These are phyloP conservation scores for Melampsora larici-populina DNA, from an alignment of 1,284 basidiomycete species.

Conservation along the genomic window DNA sequence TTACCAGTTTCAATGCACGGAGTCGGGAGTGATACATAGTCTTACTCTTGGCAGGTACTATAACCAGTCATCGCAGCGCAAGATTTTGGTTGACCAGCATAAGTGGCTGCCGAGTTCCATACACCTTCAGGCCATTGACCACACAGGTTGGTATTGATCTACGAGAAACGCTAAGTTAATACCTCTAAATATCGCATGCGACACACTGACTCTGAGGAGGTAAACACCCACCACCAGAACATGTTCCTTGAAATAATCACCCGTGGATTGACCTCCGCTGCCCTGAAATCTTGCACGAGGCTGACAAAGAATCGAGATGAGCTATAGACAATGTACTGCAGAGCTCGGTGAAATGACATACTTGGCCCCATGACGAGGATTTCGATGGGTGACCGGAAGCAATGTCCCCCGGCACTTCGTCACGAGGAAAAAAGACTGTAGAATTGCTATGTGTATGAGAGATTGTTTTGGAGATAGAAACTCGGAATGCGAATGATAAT, in stretches of 20 bases:
- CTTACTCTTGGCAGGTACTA: slow-evolving; percentile 2
- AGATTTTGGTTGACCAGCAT: not conserved
- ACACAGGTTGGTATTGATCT: slow-evolving; percentile 9
- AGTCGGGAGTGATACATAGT: not conserved
- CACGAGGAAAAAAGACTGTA: not conserved
- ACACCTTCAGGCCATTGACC: not conserved
- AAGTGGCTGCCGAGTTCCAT: not conserved
- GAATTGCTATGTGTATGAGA: not conserved
- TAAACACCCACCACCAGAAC: not conserved
- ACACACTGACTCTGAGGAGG: not conserved
- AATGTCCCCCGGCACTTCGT: not conserved
- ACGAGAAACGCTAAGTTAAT: not conserved
- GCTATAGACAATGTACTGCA: too few species aligned
- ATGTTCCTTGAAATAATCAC: not conserved
- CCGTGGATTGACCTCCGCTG: not conserved
- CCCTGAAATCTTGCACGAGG: slow-evolving; percentile 3
- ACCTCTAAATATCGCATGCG: too few species aligned
- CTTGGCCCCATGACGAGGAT: not conserved
- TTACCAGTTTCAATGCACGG: not conserved
- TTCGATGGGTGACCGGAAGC: not conserved
- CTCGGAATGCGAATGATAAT: too few species aligned
- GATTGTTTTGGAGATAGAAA: not conserved
- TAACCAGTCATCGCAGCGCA: not conserved
- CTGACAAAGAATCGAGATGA: not conserved
- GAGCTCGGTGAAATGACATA: too few species aligned